phyloP scores from a whole-genome alignment of 2,329 filamentous ascomycete species.

The Microsporum canis region DNA sequence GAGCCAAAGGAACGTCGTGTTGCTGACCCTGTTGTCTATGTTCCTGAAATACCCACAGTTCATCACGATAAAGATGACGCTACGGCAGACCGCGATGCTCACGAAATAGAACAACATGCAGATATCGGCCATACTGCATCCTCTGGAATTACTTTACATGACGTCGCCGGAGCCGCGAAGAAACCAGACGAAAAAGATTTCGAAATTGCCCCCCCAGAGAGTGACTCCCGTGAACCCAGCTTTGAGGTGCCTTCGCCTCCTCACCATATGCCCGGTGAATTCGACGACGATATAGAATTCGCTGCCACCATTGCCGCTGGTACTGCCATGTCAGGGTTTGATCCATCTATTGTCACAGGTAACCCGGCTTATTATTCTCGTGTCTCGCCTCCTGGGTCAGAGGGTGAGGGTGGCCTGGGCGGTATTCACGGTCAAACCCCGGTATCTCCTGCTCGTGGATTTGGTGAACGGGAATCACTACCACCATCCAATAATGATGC shows the following conservation, averaged over 20 bases:
- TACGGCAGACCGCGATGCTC: background rate
- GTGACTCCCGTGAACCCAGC: background rate
- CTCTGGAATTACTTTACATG: background rate
- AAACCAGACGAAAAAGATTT: background rate
- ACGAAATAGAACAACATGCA: background rate
- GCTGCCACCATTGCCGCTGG: slow-evolving; percentile 59
- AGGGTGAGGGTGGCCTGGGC: slow-evolving; percentile 3
- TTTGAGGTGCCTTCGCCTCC: background rate
- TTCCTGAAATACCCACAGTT: background rate
- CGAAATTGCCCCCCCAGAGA: background rate
- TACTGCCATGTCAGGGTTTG: slow-evolving; percentile 57
- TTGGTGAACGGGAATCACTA: slow-evolving; percentile 12
- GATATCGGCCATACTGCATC: background rate
- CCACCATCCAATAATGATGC: slow-evolving; percentile 8
- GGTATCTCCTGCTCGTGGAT: slow-evolving; percentile 4
- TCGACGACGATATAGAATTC: slow-evolving; percentile 56
- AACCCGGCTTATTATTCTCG: slow-evolving; percentile 53
- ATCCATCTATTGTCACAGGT: slow-evolving; percentile 58
- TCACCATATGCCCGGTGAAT: slow-evolving; percentile 24
- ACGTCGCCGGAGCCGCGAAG: background rate
- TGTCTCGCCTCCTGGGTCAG: slow-evolving; percentile 12
- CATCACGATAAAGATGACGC: slow-evolving; percentile 2
- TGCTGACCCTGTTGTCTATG: background rate
- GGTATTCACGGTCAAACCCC: slow-evolving; percentile 12
- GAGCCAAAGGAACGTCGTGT: background rate